These are phyloP conservation scores for Mycogone perniciosa DNA, from an alignment of 2,329 filamentous ascomycete species.

Conservation along the genomic window DNA sequence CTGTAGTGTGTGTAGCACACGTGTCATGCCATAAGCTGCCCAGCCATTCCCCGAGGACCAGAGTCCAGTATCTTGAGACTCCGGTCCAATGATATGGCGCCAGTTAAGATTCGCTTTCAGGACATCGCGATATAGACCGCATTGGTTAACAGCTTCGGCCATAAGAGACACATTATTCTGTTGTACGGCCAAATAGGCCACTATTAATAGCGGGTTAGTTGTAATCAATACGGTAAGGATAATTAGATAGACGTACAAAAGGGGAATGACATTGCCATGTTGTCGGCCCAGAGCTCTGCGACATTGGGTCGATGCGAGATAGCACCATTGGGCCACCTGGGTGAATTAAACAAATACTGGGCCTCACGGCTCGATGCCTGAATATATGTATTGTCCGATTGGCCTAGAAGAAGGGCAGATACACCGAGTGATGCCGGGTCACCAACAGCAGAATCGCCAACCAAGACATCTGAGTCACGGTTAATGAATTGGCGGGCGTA, in stretches of 20 bases:
- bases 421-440: constrained; percentile 15
- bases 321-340: constrained; percentile 11
- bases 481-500: constrained; percentile 13
- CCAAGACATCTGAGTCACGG: constrained; percentile 9
- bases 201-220: background rate
- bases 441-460: constrained; percentile 9
- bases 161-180: constrained; percentile 9
- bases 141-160: constrained; percentile 8
- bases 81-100: constrained; percentile 14
- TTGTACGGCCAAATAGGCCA: constrained; percentile 4
- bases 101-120: constrained; percentile 14
- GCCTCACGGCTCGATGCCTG: constrained; percentile 10
- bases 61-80: constrained; percentile 13
- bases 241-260: constrained; percentile 6
- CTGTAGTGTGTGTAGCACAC: constrained; percentile 14
- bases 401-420: constrained; percentile 13
- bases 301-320: constrained; percentile 13
- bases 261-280: constrained; percentile 16
- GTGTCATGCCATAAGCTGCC: constrained; percentile 14
- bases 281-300: constrained; percentile 14
- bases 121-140: constrained; percentile 13
- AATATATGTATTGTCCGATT: constrained; percentile 12
- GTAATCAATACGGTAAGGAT: background rate
- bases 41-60: constrained; percentile 15
- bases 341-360: constrained; percentile 7